phyloP scores from a whole-genome alignment of 257 asterid genomes.

The Sherardia arvensis region DNA sequence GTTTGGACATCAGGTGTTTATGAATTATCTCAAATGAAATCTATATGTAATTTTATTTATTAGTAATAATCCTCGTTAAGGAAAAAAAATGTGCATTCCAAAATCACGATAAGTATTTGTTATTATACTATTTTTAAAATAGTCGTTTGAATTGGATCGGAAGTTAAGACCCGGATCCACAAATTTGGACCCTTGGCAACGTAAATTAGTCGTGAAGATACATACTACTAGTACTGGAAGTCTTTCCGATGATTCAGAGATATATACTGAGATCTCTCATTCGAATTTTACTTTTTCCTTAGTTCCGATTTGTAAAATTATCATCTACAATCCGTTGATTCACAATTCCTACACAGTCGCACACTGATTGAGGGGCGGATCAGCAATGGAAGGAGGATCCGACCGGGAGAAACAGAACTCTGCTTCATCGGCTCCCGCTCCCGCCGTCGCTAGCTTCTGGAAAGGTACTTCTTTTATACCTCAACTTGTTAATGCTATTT shows the following conservation, averaged over 20 bases:
- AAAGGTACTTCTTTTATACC: constrained; percentile 39
- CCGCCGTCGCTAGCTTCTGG: constrained; percentile 85
- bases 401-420: constrained; percentile 70
- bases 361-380: constrained; percentile 14
- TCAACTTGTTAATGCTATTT: neutral
- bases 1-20: too few relatives aligned
- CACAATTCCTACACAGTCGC: neutral
- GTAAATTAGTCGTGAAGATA: constrained; percentile 11
- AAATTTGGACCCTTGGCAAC: too few relatives aligned
- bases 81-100: too few relatives aligned
- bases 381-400: constrained; percentile 75
- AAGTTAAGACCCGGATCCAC: neutral
- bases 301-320: neutral
- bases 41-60: too few relatives aligned
- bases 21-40: too few relatives aligned
- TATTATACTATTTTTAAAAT: too few relatives aligned
- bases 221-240: neutral
- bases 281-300: neutral
- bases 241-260: neutral
- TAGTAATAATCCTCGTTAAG: too few relatives aligned
- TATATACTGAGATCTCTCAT: constrained; percentile 5
- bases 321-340: neutral
- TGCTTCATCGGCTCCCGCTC: constrained; percentile 54
- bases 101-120: too few relatives aligned
- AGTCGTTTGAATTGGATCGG: neutral